These are phyloP conservation scores for Saccharata proteae DNA, from an alignment of 2,329 filamentous ascomycete genomes.

Conservation along the genomic window DNA sequence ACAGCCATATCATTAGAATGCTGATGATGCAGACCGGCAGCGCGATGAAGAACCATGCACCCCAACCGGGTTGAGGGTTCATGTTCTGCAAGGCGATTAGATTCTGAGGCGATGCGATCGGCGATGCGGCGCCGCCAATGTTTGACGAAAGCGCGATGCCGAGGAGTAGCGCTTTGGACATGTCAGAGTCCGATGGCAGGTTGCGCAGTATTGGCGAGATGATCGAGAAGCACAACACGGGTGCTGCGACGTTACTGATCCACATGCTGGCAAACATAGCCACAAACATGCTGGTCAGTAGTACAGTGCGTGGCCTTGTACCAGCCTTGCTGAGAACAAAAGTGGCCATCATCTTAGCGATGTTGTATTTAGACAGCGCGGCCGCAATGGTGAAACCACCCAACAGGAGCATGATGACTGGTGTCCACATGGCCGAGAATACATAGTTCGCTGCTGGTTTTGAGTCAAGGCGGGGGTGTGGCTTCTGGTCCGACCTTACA, in stretches of 20 bases:
- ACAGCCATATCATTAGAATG: constrained; percentile 75
- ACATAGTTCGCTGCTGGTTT: constrained; percentile 73
- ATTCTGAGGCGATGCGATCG: constrained; percentile 95
- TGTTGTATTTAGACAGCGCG: constrained; percentile 90
- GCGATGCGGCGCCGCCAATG: constrained; percentile 89
- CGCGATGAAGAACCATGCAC: constrained; percentile 92
- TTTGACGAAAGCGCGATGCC: constrained; percentile 93
- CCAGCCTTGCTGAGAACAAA: constrained; percentile 94
- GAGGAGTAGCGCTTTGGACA: constrained; percentile 90
- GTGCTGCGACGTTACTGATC: constrained; percentile 96
- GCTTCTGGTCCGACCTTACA: constrained; percentile 62
- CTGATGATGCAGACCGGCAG: constrained; percentile 86
- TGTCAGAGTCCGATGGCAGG: constrained; percentile 75
- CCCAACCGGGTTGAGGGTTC: constrained; percentile 83
- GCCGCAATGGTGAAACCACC: constrained; percentile 94
- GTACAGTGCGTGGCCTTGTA: constrained; percentile 74
- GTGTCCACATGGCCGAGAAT: constrained; percentile 97
- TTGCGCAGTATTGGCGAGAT: constrained; percentile 95
- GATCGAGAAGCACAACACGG: constrained; percentile 93
- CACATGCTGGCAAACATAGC: constrained; percentile 97
- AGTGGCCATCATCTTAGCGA: constrained; percentile 93
- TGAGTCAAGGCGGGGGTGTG: constrained; percentile 59
- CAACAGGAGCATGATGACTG: constrained; percentile 94
- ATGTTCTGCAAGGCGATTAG: constrained; percentile 95
- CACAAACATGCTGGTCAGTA: constrained; percentile 98